Conservation (phyloP, 2,329 filamentous ascomycete genomes). For the Hymenoscyphus albidus region DNA sequence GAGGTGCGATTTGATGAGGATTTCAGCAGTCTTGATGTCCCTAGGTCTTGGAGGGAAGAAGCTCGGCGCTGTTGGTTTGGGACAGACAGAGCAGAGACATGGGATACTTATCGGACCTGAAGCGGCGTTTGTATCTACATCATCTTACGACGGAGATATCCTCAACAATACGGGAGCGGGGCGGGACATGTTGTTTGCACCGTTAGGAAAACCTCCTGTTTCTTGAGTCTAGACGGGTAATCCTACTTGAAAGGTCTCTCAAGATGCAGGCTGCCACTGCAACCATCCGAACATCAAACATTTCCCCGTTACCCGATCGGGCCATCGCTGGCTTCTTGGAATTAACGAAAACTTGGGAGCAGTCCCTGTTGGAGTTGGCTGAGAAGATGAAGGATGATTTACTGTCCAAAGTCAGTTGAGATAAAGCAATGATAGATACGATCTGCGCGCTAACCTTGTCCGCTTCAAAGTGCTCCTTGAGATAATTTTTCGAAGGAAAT, state of each 20-base stretch:
- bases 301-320: not conserved
- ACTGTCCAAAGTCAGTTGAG: no score
- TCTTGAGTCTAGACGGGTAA: not conserved
- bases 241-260: not conserved
- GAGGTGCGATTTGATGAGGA: not conserved
- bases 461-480: not conserved
- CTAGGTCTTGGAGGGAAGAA: not conserved
- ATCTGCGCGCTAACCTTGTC: not conserved
- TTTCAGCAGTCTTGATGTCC: not conserved
- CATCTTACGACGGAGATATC: no score
- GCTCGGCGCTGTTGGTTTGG: not conserved
- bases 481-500: constrained; percentile 2
- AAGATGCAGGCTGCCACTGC: not conserved
- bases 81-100: not conserved
- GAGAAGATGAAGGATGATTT: no score
- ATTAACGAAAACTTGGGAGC: no score
- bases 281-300: not conserved
- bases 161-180: not conserved
- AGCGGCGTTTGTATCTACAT: not conserved
- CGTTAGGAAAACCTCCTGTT: not conserved
- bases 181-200: not conserved
- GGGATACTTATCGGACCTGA: not conserved
- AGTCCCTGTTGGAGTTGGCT: no score
- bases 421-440: not conserved
- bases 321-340: no score